These are phyloP conservation scores for Plectranthus barbatus DNA, from an alignment of 257 asterid genomes.

Conservation along the genomic window DNA sequence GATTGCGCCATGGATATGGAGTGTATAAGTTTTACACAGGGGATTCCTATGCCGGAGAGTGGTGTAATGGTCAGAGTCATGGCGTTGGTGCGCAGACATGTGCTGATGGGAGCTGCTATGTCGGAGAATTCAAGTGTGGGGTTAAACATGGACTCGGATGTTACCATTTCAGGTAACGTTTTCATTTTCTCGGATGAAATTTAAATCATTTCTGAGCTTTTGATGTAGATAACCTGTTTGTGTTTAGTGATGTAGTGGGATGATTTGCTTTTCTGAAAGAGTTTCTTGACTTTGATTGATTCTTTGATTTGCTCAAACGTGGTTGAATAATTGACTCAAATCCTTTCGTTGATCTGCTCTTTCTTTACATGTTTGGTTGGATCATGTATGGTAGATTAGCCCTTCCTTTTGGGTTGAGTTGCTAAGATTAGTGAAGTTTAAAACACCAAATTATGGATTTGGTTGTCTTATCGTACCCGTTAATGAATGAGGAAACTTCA, in stretches of 20 bases:
- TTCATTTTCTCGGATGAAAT: neutral
- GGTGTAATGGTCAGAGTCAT: conserved; percentile 90
- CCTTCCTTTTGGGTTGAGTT: conserved; percentile 8
- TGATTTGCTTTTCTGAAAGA: neutral
- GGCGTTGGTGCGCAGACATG: conserved; percentile 82
- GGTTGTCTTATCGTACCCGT: conserved; percentile 2
- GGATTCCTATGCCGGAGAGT: conserved; percentile 72
- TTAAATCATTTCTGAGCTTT: neutral
- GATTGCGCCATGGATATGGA: conserved; percentile 78
- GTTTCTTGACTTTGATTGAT: neutral
- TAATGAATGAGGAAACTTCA: conserved; percentile 13
- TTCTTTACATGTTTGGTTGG: neutral
- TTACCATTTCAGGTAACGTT: conserved; percentile 72
- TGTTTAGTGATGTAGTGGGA: neutral
- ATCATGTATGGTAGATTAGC: neutral
- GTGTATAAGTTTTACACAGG: conserved; percentile 73
- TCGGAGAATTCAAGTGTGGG: conserved; percentile 71
- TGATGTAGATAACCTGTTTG: neutral
- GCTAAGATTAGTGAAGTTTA: conserved; percentile 12
- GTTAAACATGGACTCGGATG: conserved; percentile 84
- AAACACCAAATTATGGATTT: neutral
- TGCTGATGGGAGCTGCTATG: conserved; percentile 79
- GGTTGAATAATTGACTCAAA: neutral
- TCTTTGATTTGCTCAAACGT: neutral
- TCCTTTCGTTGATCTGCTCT: neutral